Evolutionary conservation across 2,329 filamentous ascomycete species (phyloP).

Genomic region (Fusarium temperatum): DNA sequence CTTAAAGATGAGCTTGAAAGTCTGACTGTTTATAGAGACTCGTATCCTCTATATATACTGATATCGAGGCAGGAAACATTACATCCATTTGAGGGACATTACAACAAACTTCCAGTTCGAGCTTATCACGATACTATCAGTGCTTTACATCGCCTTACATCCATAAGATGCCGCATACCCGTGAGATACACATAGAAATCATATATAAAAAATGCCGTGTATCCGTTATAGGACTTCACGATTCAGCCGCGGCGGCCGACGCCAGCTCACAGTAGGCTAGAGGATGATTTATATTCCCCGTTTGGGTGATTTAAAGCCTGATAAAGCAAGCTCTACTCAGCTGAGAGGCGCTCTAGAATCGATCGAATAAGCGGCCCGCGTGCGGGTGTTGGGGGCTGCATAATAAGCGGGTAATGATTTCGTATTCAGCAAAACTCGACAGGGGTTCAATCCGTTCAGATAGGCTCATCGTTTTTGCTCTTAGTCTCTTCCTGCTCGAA

Average conservation of each 20-base stretch:
- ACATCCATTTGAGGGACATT: too few relatives aligned
- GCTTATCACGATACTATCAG: background rate
- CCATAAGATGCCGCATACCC: background rate
- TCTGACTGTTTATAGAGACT: rapidly evolving
- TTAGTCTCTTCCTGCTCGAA: too few relatives aligned
- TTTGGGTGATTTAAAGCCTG: background rate
- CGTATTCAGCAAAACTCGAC: too few relatives aligned
- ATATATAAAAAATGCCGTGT: background rate
- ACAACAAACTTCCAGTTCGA: background rate
- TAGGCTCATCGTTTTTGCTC: too few relatives aligned
- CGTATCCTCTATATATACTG: background rate
- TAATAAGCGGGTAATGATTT: too few relatives aligned
- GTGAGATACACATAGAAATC: background rate
- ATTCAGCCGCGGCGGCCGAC: background rate
- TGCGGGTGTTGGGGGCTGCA: too few relatives aligned
- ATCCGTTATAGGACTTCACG: background rate
- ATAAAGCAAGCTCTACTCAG: background rate
- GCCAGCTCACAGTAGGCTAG: background rate
- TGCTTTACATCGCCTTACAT: rapidly evolving
- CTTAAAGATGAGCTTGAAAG: background rate
- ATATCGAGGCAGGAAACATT: rapidly evolving
- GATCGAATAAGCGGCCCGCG: too few relatives aligned
- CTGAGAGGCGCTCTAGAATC: background rate
- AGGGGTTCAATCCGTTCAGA: too few relatives aligned
- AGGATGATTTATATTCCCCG: background rate